Evolutionary conservation across 495 filamentous ascomycete species (phyloP).

Genomic region (Bathelium albidoporum): DNA sequence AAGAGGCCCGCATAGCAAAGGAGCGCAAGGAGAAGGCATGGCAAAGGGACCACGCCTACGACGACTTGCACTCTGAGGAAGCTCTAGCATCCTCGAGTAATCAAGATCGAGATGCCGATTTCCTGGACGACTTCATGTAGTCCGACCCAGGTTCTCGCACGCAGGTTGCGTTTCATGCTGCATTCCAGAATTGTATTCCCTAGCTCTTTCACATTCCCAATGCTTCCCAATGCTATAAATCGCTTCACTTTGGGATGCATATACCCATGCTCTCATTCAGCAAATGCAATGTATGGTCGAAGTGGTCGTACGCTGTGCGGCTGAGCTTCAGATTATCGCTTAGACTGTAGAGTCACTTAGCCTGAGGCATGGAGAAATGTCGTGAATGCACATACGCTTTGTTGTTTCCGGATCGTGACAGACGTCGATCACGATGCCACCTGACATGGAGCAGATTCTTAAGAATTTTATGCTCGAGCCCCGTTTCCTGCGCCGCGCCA

Average conservation of each 20-base stretch:
- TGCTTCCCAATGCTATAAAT: not conserved
- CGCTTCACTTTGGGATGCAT: constrained; percentile 13
- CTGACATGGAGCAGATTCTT: constrained; percentile 62
- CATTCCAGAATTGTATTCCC: not conserved
- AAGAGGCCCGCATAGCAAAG: constrained; percentile 65
- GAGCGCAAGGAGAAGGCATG: constrained; percentile 81
- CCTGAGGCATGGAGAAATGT: not conserved
- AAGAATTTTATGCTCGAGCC: constrained; percentile 71
- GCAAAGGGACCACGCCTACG: constrained; percentile 91
- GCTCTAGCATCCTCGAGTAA: constrained; percentile 56
- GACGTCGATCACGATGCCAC: constrained; percentile 32
- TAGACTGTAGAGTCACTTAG: not conserved
- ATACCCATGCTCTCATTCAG: constrained; percentile 34
- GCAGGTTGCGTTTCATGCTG: not conserved
- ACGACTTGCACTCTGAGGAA: constrained; percentile 66
- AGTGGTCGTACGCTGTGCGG: constrained; percentile 25
- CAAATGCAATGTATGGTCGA: constrained; percentile 27
- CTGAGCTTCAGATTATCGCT: not conserved
- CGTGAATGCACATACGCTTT: constrained; percentile 1
- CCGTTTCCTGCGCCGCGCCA: constrained; percentile 51
- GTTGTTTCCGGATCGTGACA: not conserved
- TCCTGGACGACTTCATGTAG: constrained; percentile 68
- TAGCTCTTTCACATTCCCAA: not conserved
- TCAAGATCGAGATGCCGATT: constrained; percentile 51
- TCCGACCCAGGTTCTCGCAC: not conserved